Evolutionary conservation across 768 basidiomycete species (phyloP).

Genomic region (Kwoniella newhampshirensis): DNA sequence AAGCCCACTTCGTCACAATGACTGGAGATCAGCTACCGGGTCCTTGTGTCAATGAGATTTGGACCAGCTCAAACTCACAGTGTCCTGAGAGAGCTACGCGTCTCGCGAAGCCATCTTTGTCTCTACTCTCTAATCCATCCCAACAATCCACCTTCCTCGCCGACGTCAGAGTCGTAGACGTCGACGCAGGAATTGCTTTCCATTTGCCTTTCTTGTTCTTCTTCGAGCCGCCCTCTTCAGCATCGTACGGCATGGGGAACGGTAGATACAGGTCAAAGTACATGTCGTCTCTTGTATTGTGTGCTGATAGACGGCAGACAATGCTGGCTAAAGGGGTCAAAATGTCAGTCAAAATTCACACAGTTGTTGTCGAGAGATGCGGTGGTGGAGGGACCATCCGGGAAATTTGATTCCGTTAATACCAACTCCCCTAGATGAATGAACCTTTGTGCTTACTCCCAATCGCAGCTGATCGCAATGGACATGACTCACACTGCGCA

Average conservation of each 20-base stretch:
- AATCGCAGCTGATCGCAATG: too few relatives aligned
- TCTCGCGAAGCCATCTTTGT: constrained; percentile 33
- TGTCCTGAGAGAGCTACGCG: constrained; percentile 37
- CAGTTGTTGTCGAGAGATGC: too few relatives aligned
- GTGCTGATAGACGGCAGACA: too few relatives aligned
- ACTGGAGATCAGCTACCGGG: too few relatives aligned
- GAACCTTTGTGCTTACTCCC: too few relatives aligned
- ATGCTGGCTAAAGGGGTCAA: too few relatives aligned
- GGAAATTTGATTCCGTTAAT: too few relatives aligned
- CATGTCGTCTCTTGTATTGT: constrained; percentile 16
- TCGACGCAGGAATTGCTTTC: constrained; percentile 25
- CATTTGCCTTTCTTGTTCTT: constrained; percentile 33
- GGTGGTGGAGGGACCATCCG: too few relatives aligned
- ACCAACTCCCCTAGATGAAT: too few relatives aligned
- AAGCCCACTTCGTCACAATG: constrained; percentile 35
- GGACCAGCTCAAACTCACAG: constrained; percentile 22
- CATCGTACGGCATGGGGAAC: constrained; percentile 30
- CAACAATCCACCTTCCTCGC: constrained; percentile 30
- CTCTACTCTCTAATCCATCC: constrained; percentile 28
- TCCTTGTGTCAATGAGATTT: not conserved
- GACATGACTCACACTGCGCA: too few relatives aligned
- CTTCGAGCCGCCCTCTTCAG: not conserved
- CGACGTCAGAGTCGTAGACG: not conserved
- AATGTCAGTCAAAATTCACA: too few relatives aligned
- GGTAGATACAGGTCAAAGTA: constrained; percentile 47